Evolutionary conservation across 2,329 filamentous ascomycete species (phyloP).

Genomic region (Metarhizium humberi): DNA sequence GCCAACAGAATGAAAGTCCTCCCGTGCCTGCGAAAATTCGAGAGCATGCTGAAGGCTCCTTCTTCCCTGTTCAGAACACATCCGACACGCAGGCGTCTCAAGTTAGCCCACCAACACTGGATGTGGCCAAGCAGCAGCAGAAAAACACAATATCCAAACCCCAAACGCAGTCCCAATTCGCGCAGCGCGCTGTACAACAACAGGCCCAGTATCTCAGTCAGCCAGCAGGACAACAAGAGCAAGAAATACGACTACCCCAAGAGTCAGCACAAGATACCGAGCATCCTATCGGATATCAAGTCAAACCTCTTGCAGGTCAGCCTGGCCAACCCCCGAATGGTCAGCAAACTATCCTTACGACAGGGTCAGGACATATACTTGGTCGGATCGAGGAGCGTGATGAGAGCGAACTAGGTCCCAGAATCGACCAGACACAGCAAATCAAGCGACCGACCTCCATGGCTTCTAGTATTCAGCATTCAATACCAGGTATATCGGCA

Average conservation of each 20-base stretch:
- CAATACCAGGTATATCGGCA: not conserved
- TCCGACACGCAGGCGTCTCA: not conserved
- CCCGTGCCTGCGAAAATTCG: slow-evolving; percentile 5
- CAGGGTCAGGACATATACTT: slow-evolving; percentile 6
- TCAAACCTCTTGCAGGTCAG: not conserved
- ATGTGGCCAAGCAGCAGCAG: not conserved
- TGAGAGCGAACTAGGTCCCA: slow-evolving; percentile 2
- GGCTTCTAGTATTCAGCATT: slow-evolving; percentile 2
- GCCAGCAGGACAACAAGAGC: too few species aligned
- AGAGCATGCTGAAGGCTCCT: not conserved
- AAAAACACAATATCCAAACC: not conserved
- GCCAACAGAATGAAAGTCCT: not conserved
- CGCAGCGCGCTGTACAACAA: not conserved
- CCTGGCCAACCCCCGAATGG: not conserved
- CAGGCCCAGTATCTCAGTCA: too few species aligned
- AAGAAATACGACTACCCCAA: not conserved
- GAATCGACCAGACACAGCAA: not conserved
- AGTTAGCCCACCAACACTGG: not conserved
- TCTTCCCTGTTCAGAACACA: slow-evolving; percentile 2
- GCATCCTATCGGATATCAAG: slow-evolving; percentile 5
- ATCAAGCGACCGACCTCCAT: not conserved
- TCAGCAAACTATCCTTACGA: not conserved
- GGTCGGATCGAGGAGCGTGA: slow-evolving; percentile 11
- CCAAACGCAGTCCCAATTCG: not conserved
- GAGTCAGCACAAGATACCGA: not conserved